phyloP scores from a whole-genome alignment of 495 filamentous ascomycete genomes.

The Penicillium coprophilum region DNA sequence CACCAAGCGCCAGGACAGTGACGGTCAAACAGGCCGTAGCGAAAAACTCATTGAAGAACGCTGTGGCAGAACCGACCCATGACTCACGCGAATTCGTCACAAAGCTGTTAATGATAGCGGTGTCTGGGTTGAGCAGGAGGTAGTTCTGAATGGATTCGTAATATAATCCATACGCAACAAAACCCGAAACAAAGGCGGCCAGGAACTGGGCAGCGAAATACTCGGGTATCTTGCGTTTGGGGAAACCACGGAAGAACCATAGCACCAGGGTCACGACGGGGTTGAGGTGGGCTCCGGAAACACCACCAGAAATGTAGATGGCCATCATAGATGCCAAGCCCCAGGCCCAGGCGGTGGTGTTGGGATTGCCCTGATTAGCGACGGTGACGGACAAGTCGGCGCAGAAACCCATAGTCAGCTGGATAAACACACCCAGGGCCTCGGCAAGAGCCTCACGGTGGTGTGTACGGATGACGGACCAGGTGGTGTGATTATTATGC shows the following conservation, averaged over 20 bases:
- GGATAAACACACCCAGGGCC: slow-evolving; percentile 46
- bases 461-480: slow-evolving; percentile 52
- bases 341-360: slow-evolving; percentile 54
- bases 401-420: slow-evolving; percentile 48
- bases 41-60: slow-evolving; percentile 53
- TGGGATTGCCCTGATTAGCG: slow-evolving; percentile 43
- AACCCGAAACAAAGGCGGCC: slow-evolving; percentile 44
- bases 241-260: slow-evolving; percentile 54
- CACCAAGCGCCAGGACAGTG: slow-evolving; percentile 53
- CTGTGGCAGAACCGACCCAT: slow-evolving; percentile 46
- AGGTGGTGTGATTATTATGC: slow-evolving; percentile 52
- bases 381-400: slow-evolving; percentile 50
- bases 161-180: slow-evolving; percentile 51
- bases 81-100: slow-evolving; percentile 41
- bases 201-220: slow-evolving; percentile 53
- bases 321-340: slow-evolving; percentile 57
- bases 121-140: slow-evolving; percentile 28
- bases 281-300: slow-evolving; percentile 58
- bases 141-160: slow-evolving; percentile 47
- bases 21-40: slow-evolving; percentile 46
- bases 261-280: slow-evolving; percentile 50
- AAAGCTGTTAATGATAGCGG: slow-evolving; percentile 42
- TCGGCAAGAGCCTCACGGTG: slow-evolving; percentile 53
- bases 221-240: slow-evolving; percentile 42
- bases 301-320: slow-evolving; percentile 56